phyloP scores from a whole-genome alignment of 2,329 filamentous ascomycete genomes.

The Massarina eburnea region DNA sequence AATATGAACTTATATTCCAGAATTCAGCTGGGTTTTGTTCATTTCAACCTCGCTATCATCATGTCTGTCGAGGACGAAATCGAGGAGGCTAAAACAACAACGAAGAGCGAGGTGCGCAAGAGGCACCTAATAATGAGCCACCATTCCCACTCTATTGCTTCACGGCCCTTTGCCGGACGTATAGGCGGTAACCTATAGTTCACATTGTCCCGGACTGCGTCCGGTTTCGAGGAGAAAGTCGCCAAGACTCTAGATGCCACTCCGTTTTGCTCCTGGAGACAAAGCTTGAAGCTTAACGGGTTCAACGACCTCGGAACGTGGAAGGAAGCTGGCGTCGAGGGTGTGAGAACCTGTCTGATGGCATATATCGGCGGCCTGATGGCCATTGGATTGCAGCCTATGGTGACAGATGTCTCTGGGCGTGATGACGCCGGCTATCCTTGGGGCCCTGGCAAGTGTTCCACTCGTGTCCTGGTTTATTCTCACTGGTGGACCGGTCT shows the following conservation, averaged over 20 bases:
- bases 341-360: constrained; percentile 24
- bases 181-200: constrained; percentile 40
- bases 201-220: constrained; percentile 20
- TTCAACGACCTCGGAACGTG: constrained; percentile 22
- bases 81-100: constrained; percentile 6
- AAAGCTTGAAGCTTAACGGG: constrained; percentile 13
- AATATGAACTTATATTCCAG: too few relatives aligned
- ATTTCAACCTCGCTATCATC: too few relatives aligned
- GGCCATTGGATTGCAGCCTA: constrained; percentile 16
- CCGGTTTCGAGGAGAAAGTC: constrained; percentile 13
- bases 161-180: constrained; percentile 33
- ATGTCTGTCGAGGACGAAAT: constrained; percentile 8
- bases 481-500: constrained; percentile 51
- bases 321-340: constrained; percentile 26
- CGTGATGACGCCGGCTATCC: constrained; percentile 24
- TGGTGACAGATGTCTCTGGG: constrained; percentile 24
- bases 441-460: constrained; percentile 45
- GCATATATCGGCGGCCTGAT: constrained; percentile 22
- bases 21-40: too few relatives aligned
- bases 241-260: constrained; percentile 32
- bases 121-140: constrained; percentile 1
- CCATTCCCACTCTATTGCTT: constrained; percentile 12
- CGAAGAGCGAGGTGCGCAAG: constrained; percentile 6
- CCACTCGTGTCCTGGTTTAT: constrained; percentile 52
- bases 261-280: constrained; percentile 18